Evolutionary conservation across 2,329 filamentous ascomycete genomes (phyloP), one percentile per base, ranked within the genome.

Genomic region (Aspergillus felis): DNA sequence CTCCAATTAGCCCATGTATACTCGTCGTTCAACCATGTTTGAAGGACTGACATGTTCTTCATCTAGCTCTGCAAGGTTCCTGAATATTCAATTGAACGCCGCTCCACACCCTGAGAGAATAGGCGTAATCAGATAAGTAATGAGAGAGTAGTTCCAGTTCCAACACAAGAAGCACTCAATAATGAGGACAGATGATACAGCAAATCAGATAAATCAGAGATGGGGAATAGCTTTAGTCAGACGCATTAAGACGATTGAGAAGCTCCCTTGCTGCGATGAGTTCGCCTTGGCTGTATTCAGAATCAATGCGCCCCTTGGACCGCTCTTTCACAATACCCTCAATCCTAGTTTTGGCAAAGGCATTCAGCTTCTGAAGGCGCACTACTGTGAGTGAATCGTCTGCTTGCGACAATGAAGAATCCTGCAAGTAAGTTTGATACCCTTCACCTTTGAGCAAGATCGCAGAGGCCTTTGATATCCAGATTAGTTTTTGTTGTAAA

Each of bases 211-310:
- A 17, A 38, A 38, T n/a, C 32, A 38, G 32, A 2, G 32, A 38
- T 7, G 32, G 32, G 14, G 5, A 38, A 38, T 17, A 6, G 14
- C 44, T 55, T 59, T 53, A 62, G 59, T 52, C 24, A 6, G 50
- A 44, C 48, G 49, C 48, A 50, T 56, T 52, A 50, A 64, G 61
- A 35, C 61, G 68, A 67, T 71, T 68, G 53, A 79, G 64, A 55
- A 79, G 61, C 54, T 74, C 73, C 61, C 76, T 72, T 25, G 73
- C 73, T 20, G 76, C 75, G 58, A 74, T 72, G 4, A 79, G 62
- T 60, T 78, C 77, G 46, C 71, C 69, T 61, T 74, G 70, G 42
- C 67, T 68, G 28, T 64, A 66, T 56, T 69, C 71, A 58, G 66
- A 68, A 59, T 66, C 65, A 53, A 66, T 63, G 57, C 64, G 61